These are phyloP conservation scores for Articulospora tetracladia DNA, from an alignment of 495 filamentous ascomycete species.

Conservation along the genomic window DNA sequence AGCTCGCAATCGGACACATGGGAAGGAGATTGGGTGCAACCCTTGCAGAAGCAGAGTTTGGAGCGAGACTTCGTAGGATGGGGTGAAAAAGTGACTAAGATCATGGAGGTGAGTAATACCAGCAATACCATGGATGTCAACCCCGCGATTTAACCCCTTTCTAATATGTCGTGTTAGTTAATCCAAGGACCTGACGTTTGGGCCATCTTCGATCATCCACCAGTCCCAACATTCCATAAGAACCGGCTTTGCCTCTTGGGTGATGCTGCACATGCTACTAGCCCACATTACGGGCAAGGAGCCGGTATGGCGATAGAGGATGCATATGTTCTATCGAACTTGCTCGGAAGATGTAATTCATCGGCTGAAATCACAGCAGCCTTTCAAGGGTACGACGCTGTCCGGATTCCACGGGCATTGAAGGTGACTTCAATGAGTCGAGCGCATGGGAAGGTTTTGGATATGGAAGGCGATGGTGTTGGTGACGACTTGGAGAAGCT, in stretches of 20 bases:
- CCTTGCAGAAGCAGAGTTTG: slow-evolving; percentile 49
- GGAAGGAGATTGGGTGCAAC: slow-evolving; percentile 52
- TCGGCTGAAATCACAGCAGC: slow-evolving; percentile 38
- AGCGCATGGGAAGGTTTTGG: slow-evolving; percentile 33
- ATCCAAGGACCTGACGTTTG: slow-evolving; percentile 49
- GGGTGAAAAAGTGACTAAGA: slow-evolving; percentile 41
- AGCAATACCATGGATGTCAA: background rate
- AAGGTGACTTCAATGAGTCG: slow-evolving; percentile 34
- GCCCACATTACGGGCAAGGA: slow-evolving; percentile 65
- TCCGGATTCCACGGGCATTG: slow-evolving; percentile 44
- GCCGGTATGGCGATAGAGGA: slow-evolving; percentile 68
- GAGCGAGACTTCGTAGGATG: slow-evolving; percentile 47
- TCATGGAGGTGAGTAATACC: slow-evolving; percentile 37
- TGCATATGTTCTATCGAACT: slow-evolving; percentile 49
- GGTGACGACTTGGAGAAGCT: slow-evolving; percentile 41
- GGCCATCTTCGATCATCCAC: slow-evolving; percentile 59
- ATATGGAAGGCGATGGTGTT: slow-evolving; percentile 34
- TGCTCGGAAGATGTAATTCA: slow-evolving; percentile 43
- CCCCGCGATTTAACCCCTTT: slow-evolving; percentile 8
- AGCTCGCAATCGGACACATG: slow-evolving; percentile 25
- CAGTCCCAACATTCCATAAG: slow-evolving; percentile 46
- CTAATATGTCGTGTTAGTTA: slow-evolving; percentile 23
- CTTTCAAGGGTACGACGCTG: slow-evolving; percentile 58
- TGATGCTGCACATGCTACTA: slow-evolving; percentile 67
- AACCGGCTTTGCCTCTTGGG: slow-evolving; percentile 56